Conservation (phyloP, 129 eudicot genomes). For the Centrapalus pauciflorus region DNA sequence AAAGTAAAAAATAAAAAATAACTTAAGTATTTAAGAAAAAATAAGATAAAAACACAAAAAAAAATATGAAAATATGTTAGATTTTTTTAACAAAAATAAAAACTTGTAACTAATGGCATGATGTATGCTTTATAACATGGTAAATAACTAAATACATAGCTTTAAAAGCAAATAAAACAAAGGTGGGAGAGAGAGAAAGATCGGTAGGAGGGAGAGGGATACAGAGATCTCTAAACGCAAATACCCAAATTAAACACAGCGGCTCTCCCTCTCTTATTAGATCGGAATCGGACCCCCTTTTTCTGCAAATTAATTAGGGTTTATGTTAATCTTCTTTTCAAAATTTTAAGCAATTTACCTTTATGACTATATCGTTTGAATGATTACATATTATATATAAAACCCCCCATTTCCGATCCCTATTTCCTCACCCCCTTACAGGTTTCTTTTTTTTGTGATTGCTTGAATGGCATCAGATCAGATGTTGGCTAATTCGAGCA, state of each 20-base stretch:
- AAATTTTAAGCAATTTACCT: neutral
- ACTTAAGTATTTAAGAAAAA: too few relatives aligned
- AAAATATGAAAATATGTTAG: too few relatives aligned
- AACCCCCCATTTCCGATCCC: constrained; percentile 7
- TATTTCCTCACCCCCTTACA: neutral
- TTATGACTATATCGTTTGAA: constrained; percentile 2
- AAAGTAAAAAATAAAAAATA: too few relatives aligned
- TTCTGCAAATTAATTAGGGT: constrained; percentile 39
- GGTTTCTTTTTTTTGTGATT: too few relatives aligned
- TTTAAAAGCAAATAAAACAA: neutral
- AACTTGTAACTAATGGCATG: too few relatives aligned
- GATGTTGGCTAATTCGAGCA: constrained; percentile 40
- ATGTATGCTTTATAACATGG: too few relatives aligned
- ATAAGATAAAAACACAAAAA: too few relatives aligned
- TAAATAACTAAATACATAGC: too few relatives aligned
- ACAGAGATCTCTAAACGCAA: constrained; percentile 9
- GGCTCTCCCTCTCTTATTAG: constrained; percentile 50
- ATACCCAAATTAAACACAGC: constrained; percentile 1
- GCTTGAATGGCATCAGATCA: constrained; percentile 78
- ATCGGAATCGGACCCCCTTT: constrained; percentile 56
- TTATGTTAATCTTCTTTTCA: constrained; percentile 18
- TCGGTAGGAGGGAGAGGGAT: constrained; percentile 1
- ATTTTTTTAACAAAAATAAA: too few relatives aligned
- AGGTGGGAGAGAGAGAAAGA: constrained; percentile 1
- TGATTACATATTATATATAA: neutral